Evolutionary conservation across 768 basidiomycete genomes (phyloP).

Genomic region (Albatrellus ellisii): DNA sequence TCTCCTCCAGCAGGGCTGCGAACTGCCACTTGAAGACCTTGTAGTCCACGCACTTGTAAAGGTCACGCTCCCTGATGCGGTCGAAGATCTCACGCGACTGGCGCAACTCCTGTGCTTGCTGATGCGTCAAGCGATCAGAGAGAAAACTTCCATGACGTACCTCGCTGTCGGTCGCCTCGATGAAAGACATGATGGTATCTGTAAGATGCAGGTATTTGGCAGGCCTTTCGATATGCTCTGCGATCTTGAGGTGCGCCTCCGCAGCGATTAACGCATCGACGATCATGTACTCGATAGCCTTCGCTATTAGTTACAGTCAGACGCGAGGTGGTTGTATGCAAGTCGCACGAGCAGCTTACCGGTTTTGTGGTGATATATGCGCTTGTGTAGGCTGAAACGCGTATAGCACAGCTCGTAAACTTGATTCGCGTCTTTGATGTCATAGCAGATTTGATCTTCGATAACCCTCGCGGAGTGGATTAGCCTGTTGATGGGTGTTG

Average conservation of each 20-base stretch:
- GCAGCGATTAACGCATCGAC: constrained; percentile 63
- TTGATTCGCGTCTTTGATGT: constrained; percentile 70
- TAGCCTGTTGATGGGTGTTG: constrained; percentile 31
- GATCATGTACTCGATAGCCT: constrained; percentile 77
- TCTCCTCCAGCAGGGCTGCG: constrained; percentile 15
- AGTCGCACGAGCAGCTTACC: constrained; percentile 24
- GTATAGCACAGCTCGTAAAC: constrained; percentile 64
- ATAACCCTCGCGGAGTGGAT: constrained; percentile 67
- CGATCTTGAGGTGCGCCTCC: constrained; percentile 50
- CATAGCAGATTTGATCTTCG: constrained; percentile 63
- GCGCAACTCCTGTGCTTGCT: constrained; percentile 36
- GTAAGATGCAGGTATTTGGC: constrained; percentile 51
- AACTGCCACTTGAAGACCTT: constrained; percentile 31
- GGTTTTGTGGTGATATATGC: constrained; percentile 73
- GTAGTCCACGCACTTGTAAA: constrained; percentile 61
- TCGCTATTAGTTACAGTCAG: constrained; percentile 34
- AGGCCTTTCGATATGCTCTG: constrained; percentile 40
- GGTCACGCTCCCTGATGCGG: constrained; percentile 46
- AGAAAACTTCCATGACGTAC: constrained; percentile 21
- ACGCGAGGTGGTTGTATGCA: not conserved
- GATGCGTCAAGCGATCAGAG: not conserved
- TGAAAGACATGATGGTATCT: constrained; percentile 48
- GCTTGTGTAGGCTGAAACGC: constrained; percentile 72
- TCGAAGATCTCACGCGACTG: constrained; percentile 45
- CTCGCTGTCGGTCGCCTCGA: constrained; percentile 39